Evolutionary conservation across 1,284 basidiomycete species (phyloP).

Genomic region (Fomitopsis pinicola): DNA sequence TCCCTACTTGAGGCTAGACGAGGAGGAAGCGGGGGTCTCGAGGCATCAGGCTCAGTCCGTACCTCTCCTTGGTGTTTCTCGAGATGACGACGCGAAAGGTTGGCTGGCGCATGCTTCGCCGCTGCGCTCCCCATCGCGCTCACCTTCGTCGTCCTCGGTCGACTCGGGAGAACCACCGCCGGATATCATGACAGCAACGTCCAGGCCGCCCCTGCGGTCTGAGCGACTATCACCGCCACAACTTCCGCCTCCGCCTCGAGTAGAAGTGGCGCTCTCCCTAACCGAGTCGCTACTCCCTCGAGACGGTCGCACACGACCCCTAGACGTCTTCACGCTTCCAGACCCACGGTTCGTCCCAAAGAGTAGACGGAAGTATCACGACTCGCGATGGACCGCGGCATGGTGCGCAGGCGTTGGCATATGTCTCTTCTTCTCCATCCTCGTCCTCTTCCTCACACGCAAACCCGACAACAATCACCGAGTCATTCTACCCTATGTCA

Average conservation of each 20-base stretch:
- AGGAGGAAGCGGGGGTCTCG: constrained; percentile 37
- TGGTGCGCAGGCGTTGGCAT: constrained; percentile 57
- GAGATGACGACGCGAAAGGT: constrained; percentile 42
- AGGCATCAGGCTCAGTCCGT: constrained; percentile 42
- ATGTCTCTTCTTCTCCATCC: constrained; percentile 57
- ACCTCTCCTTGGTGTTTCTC: constrained; percentile 42
- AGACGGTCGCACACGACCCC: constrained; percentile 55
- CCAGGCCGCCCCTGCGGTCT: constrained; percentile 22
- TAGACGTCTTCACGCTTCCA: constrained; percentile 69
- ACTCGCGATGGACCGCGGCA: constrained; percentile 63
- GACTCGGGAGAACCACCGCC: constrained; percentile 42
- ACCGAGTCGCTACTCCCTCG: constrained; percentile 71
- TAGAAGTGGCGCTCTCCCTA: constrained; percentile 52
- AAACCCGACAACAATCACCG: constrained; percentile 36
- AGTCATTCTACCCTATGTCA: constrained; percentile 58
- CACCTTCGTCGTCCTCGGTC: constrained; percentile 42
- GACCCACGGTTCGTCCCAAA: constrained; percentile 63
- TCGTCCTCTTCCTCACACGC: constrained; percentile 54
- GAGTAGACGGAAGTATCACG: constrained; percentile 64
- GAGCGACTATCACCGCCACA: constrained; percentile 21
- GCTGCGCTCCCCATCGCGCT: constrained; percentile 45
- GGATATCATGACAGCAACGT: constrained; percentile 25
- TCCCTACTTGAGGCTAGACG: constrained; percentile 72
- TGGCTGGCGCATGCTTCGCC: constrained; percentile 68
- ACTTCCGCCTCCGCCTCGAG: constrained; percentile 30